Evolutionary conservation across 768 basidiomycete species (phyloP), one percentile per base, ranked within the genome.

Genomic region (Serpula lacrymans): DNA sequence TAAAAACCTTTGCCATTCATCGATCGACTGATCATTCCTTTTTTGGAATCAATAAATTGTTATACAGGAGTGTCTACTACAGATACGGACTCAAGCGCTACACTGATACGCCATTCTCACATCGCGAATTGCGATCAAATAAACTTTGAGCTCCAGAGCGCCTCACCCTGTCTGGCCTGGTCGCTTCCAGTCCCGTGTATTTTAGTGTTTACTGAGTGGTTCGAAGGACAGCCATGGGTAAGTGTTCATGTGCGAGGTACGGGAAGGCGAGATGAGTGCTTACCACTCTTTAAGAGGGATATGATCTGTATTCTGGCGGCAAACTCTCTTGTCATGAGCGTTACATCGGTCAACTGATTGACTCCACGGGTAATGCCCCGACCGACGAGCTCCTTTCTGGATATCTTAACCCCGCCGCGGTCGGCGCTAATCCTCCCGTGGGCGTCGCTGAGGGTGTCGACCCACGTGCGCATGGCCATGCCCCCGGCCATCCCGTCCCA

Each of bases 391-490:
- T 69, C 69, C 54, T 67, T 75, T 46, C 62, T 63, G 14, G 50
- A 52, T n/a, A n/a, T n/a, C n/a, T n/a, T n/a, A n/a, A n/a, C n/a
- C 25, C 52, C 61, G 31, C 51, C 34, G 1, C 40, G 38, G 10
- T 22, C 39, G 49, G 45, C 34, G 57, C 60, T 22, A 34, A 55
- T 58, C 46, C 55, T 62, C n/a, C 47, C 55, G 45, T 73, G 65
- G 8, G 67, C 71, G 23, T 69, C 67, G 6, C 67, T 59, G n/a
- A 78, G 59, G 1, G 59, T 52, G 37, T 78, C 74, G 4, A 68
- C 67, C 76, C 75, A 77, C 8, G 73, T 77, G 25, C 72, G 65
- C 67, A 77, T 72, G 28, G 75, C 69, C 74, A 77, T 75, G 21
- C 64, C 74, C 5, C 72, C 72, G 3, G 75, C 70, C 72, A 76